Percentiles rank a stretch among this genome's conserved stretches.
phyloP scores from a whole-genome alignment of 2,329 filamentous ascomycete genomes.

The Bipolaris cookei region DNA sequence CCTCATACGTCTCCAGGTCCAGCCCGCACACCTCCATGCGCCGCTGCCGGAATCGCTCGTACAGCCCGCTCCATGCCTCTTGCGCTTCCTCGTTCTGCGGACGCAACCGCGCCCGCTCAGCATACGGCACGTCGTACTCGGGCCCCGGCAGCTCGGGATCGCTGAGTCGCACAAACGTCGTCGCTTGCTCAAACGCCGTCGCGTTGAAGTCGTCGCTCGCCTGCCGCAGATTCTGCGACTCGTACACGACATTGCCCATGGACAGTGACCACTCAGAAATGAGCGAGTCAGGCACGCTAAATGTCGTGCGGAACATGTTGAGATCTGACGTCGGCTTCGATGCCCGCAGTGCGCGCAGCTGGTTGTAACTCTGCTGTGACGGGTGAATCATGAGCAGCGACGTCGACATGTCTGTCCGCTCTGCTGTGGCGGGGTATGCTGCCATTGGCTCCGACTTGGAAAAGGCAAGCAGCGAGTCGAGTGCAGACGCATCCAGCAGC shows the following conservation, averaged over 20 bases:
- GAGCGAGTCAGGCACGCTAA: conserved; percentile 40
- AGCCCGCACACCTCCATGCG: conserved; percentile 61
- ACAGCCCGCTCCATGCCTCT: conserved; percentile 58
- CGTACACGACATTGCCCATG: conserved; percentile 49
- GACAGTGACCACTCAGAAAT: conserved; percentile 49
- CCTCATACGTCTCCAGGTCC: conserved; percentile 55
- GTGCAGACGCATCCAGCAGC: conserved; percentile 54
- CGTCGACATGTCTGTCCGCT: conserved; percentile 41
- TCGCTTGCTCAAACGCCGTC: conserved; percentile 51
- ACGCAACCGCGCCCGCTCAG: conserved; percentile 49
- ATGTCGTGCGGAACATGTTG: conserved; percentile 43
- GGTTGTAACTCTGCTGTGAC: conserved; percentile 40
- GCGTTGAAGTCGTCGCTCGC: conserved; percentile 51
- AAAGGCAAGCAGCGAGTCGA: conserved; percentile 54
- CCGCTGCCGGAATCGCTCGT: conserved; percentile 57
- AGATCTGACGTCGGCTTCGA: conserved; percentile 38
- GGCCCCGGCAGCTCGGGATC: conserved; percentile 58
- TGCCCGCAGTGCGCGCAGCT: conserved; percentile 38
- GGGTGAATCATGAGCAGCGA: conserved; percentile 50
- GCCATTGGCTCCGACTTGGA: conserved; percentile 47
- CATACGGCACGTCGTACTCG: conserved; percentile 58
- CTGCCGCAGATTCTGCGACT: conserved; percentile 41
- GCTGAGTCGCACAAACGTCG: conserved; percentile 55
- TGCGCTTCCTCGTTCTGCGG: conserved; percentile 56
- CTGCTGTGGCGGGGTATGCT: conserved; percentile 42